Evolutionary conservation across 768 basidiomycete genomes (phyloP), one percentile per base, ranked within the genome.

Genomic region (Naganishia vishniacii): DNA sequence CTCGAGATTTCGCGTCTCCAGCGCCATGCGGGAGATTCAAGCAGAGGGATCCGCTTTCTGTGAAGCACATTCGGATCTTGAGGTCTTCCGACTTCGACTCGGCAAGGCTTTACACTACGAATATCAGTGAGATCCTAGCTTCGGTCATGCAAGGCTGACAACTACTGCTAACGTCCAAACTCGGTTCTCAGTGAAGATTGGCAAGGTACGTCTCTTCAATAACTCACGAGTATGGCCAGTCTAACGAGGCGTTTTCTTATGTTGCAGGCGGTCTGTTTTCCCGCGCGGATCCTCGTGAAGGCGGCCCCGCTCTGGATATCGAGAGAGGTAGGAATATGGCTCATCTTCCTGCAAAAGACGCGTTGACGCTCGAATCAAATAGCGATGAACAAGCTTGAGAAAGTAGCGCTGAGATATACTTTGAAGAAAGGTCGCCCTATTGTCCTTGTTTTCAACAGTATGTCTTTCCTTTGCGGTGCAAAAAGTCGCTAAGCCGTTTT

Each of bases 51-150:
- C 69, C 18, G 71, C 71, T 7, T 70, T 75, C 40, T 72, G 59
- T 13, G 68, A 68, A 53, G 89, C 87, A 15, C 89, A 91, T 75
- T 88, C 88, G 20, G 88, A 91, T 77, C 80, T 92, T 18, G 88
- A 91, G 74, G 88, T 92, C 32, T 90, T 93, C 79, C 68, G 78
- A 13, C 81, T 91, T 42, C 84, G 89, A 44, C 81, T 94, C 26
- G 91, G 91, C 48, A 90, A 90, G 75, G 85, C 88, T 12, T 78
- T 91, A 44, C 88, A 91, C 70, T 91, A 85, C 71, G 91, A 94
- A 73, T 91, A 82, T 79, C 85, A 87, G 66, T 88, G 89, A 77
- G 88, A 28, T n/a, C 18, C 5, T 6, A 37, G 6, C 7, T 41
- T 16, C 44, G 2, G 47, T 13, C 12, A 23, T 44, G 28, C 31